phyloP scores from a whole-genome alignment of 805 yeast species.

The Zygotorulaspora florentina region DNA sequence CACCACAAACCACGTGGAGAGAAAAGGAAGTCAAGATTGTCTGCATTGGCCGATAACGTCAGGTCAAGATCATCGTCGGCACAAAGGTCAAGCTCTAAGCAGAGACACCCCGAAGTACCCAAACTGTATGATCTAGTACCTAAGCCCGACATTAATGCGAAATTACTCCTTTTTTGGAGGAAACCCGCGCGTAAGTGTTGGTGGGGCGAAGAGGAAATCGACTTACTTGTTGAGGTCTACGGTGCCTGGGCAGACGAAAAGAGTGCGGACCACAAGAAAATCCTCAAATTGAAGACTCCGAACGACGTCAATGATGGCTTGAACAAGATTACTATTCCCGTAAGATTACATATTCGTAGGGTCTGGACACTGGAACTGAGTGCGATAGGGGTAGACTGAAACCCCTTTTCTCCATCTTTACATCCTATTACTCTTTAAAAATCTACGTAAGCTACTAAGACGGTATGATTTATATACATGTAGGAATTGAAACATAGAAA shows the following conservation, averaged over 20 bases:
- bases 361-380: conserved; percentile 96
- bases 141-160: conserved; percentile 43
- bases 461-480: not conserved
- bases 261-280: not conserved
- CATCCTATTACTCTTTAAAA: no score
- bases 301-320: conserved; percentile 9
- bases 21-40: conserved; percentile 52
- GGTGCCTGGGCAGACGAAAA: conserved; percentile 22
- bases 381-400: conserved; percentile 69
- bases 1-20: conserved; percentile 23
- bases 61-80: conserved; percentile 58
- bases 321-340: conserved; percentile 34
- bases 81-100: conserved; percentile 39
- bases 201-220: conserved; percentile 75
- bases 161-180: conserved; percentile 87
- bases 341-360: conserved; percentile 80
- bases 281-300: conserved; percentile 9
- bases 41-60: conserved; percentile 56
- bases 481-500: not conserved
- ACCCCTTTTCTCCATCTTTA: not conserved
- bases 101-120: conserved; percentile 30
- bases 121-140: conserved; percentile 33
- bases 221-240: conserved; percentile 37
- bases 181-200: conserved; percentile 98
- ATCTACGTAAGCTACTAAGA: not conserved